phyloP scores from a whole-genome alignment of 306 rosid genomes.

The Myrica gale region DNA sequence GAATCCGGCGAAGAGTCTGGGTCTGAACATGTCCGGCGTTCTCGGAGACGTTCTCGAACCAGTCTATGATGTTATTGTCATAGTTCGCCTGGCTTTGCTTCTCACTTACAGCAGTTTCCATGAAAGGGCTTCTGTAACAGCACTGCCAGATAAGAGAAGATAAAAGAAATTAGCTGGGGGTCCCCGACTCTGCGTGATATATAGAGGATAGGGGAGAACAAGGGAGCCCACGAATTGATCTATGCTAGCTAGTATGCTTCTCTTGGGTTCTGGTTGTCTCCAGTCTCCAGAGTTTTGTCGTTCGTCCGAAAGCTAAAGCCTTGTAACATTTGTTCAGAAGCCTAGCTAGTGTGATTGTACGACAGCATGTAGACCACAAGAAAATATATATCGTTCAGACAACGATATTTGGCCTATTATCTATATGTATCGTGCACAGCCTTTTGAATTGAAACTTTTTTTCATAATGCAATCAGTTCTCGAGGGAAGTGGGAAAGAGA shows the following conservation, averaged over 20 bases:
- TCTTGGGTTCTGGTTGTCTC: not conserved
- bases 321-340: conserved; percentile 20
- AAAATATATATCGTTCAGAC: not conserved
- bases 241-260: conserved; percentile 5
- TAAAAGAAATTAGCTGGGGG: not conserved
- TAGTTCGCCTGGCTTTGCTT: conserved; percentile 15
- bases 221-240: conserved; percentile 22
- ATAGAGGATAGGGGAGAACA: conserved; percentile 13
- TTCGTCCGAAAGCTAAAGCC: conserved; percentile 23
- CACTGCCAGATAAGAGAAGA: conserved; percentile 5
- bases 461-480: conserved; percentile 23
- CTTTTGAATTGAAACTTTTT: too few species aligned
- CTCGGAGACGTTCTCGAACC: conserved; percentile 69
- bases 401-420: too few species aligned
- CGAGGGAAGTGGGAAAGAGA: not conserved
- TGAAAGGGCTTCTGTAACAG: conserved; percentile 22
- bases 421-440: too few species aligned
- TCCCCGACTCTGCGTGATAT: not conserved
- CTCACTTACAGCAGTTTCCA: conserved; percentile 44
- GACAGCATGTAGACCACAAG: conserved; percentile 45
- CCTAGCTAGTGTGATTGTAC: conserved; percentile 25
- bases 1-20: conserved; percentile 58
- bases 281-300: conserved; percentile 11
- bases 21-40: conserved; percentile 61
- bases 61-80: conserved; percentile 42